Conservation (phyloP, 169 alveolate species). For the Babesia gibsoni region DNA sequence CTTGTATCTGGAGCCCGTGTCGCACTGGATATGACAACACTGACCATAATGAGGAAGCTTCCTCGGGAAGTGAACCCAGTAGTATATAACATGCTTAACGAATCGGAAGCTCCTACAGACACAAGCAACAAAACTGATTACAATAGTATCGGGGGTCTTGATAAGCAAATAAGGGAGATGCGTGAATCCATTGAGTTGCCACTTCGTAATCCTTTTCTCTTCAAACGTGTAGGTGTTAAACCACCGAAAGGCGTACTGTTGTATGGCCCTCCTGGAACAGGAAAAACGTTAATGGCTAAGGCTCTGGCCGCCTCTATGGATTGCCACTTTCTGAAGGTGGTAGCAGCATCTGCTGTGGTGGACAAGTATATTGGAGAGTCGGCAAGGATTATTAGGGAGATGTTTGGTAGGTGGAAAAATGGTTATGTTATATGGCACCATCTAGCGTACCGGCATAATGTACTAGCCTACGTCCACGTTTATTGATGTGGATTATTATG, state of each 20-base stretch:
- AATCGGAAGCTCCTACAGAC: conserved; percentile 88
- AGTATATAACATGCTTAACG: conserved; percentile 96
- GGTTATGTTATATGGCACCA: too few relatives aligned
- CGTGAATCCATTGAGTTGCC: conserved; percentile 99
- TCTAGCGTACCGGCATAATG: too few relatives aligned
- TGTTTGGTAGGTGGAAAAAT: conserved; percentile 91
- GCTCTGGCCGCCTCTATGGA: conserved; percentile 98
- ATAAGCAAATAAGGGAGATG: conserved; percentile 95
- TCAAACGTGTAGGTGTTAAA: conserved; percentile 96
- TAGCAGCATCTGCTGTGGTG: conserved; percentile 95
- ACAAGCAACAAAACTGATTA: conserved; percentile 63
- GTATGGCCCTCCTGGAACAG: conserved; percentile 99
- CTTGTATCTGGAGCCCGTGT: conserved; percentile 96
- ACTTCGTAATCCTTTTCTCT: conserved; percentile 95
- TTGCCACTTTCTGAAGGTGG: conserved; percentile 97
- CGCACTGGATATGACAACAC: conserved; percentile 97
- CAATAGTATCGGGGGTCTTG: conserved; percentile 92
- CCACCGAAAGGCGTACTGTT: conserved; percentile 98
- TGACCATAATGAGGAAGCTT: conserved; percentile 93
- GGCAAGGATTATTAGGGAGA: conserved; percentile 97
- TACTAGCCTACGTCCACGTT: neutral
- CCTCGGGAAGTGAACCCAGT: conserved; percentile 99
- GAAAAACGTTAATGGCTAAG: conserved; percentile 98
- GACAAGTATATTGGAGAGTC: conserved; percentile 99
- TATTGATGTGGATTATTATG: too few relatives aligned